Evolutionary conservation across 768 basidiomycete genomes (phyloP), one percentile per base, ranked within the genome.

Genomic region (Trametes villosa): DNA sequence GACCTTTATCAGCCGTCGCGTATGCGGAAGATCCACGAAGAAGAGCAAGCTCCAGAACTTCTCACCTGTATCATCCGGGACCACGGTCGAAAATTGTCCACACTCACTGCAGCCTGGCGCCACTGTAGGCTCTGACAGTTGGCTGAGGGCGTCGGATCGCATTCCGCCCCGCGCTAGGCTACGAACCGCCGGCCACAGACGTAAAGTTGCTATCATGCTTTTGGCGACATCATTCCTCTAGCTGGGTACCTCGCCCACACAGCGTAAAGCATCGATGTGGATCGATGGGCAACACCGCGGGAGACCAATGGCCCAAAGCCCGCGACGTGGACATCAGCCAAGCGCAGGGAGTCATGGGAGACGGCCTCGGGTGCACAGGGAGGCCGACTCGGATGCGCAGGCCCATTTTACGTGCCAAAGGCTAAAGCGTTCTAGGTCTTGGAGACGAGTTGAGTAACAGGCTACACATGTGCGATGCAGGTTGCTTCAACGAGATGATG

Each of bases 141-240:
- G n/a, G n/a, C n/a, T 38, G 42, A 57, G 53, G 50, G 6, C 22
- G 44, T 18, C 51, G 50, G 36, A 34, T 52, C 60, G 51, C 34
- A 27, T 53, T 34, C 60, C 36, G 60, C 34, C n/a, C 17, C 53
- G 53, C 38, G 33, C 27, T 57, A 20, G n/a, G n/a, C n/a, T 20
- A 30, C 36, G 42, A 38, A 41, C 29, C 33, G 33, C 42, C 36
- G 22, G 3, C 24, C 38, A 30, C 31, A 63, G 24, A 63, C 62
- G 62, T 63, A 63, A 63, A 63, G 41, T 34, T 59, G 20, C 42
- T 54, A 63, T 63, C 52, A 63, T 59, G 34, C 41, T 20, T 55
- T 42, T 44, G 22, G 46, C 53, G 47, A 26, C 17, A 61, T 61
- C 60, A 61, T 12, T 31, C 29, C 53, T n/a, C 38, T 41, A 8